These are phyloP conservation scores for Ceriops zippeliana DNA, from an alignment of 345 rosid genomes.

Conservation along the genomic window DNA sequence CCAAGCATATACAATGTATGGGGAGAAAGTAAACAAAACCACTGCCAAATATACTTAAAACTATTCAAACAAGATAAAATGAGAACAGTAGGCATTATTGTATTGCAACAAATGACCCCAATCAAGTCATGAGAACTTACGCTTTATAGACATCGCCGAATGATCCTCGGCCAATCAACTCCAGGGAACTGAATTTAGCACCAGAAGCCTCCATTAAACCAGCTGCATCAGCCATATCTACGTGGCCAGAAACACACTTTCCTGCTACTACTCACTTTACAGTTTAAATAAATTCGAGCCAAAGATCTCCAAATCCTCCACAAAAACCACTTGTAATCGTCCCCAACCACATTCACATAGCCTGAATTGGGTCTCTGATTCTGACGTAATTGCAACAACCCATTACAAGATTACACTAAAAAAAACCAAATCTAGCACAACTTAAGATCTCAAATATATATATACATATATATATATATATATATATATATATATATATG, in stretches of 20 bases:
- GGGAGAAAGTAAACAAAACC: not conserved
- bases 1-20: no score
- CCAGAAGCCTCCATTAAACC: constrained; percentile 82
- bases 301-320: constrained; percentile 7
- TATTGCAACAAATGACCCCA: constrained; percentile 1
- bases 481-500: not conserved
- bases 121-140: constrained; percentile 43
- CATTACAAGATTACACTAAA: constrained; percentile 3
- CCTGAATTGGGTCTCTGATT: constrained; percentile 3
- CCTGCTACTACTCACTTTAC: constrained; percentile 3
- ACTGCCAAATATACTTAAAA: not conserved
- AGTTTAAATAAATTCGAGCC: constrained; percentile 8
- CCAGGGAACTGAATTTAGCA: constrained; percentile 69
- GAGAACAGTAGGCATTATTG: not conserved
- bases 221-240: constrained; percentile 69
- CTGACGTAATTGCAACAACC: constrained; percentile 5
- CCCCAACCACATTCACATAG: not conserved
- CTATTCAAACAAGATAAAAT: not conserved
- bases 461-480: no score
- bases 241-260: not conserved
- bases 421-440: constrained; percentile 7
- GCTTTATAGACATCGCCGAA: constrained; percentile 99
- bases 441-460: not conserved
- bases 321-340: constrained; percentile 7
- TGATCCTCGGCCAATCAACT: constrained; percentile 95